These are phyloP conservation scores for Fusarium devonianum DNA, from an alignment of 2,329 filamentous ascomycete species.

Conservation along the genomic window DNA sequence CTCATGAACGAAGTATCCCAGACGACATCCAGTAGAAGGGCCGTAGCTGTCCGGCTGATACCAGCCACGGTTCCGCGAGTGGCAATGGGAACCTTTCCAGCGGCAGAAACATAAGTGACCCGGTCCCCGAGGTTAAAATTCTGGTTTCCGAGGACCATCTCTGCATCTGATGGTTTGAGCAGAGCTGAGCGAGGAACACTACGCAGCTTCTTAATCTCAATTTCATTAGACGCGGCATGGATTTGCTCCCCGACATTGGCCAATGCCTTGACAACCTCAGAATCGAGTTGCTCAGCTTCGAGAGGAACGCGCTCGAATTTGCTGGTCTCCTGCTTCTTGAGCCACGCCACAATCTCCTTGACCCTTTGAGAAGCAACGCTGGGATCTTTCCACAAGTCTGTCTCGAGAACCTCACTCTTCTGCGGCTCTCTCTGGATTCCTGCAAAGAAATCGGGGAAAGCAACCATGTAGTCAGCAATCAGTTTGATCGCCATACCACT, in stretches of 20 bases:
- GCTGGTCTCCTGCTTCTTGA: constrained; percentile 90
- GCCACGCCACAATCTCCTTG: constrained; percentile 92
- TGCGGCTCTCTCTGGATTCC: constrained; percentile 86
- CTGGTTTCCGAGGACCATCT: constrained; percentile 88
- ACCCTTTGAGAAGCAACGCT: constrained; percentile 78
- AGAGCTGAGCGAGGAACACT: constrained; percentile 86
- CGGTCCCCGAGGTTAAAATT: constrained; percentile 85
- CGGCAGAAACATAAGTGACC: constrained; percentile 89
- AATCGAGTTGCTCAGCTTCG: constrained; percentile 95
- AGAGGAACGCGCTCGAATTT: constrained; percentile 95
- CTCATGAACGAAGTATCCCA: constrained; percentile 98
- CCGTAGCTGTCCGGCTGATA: constrained; percentile 85
- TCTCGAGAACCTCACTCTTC: constrained; percentile 82
- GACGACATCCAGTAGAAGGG: constrained; percentile 85
- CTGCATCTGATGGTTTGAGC: constrained; percentile 93
- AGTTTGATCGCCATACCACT: constrained; percentile 83
- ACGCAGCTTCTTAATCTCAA: constrained; percentile 73
- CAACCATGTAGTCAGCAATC: constrained; percentile 87
- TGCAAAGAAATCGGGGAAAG: constrained; percentile 94
- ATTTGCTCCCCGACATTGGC: constrained; percentile 76
- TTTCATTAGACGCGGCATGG: constrained; percentile 58
- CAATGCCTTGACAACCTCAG: constrained; percentile 82
- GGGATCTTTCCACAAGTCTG: constrained; percentile 81
- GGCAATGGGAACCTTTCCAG: constrained; percentile 93
- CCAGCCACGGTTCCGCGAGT: constrained; percentile 93